phyloP scores from a whole-genome alignment of 2,329 filamentous ascomycete species.

The Neopestalotiopsis sp. region DNA sequence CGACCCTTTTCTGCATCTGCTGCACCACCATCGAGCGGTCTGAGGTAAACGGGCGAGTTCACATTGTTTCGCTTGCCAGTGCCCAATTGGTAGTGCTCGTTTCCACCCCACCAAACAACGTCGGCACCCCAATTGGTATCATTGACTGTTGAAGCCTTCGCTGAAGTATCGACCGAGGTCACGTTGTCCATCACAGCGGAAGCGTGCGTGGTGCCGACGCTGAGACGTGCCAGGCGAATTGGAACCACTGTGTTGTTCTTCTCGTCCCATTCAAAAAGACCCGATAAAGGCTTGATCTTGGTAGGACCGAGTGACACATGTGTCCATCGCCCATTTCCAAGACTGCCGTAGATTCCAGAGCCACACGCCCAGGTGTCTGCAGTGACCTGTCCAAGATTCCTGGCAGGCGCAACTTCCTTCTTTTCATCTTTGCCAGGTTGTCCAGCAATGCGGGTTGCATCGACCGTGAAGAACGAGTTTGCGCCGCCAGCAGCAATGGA shows the following conservation, averaged over 20 bases:
- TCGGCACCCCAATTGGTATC: slow-evolving; percentile 90
- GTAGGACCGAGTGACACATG: slow-evolving; percentile 79
- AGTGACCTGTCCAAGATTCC: slow-evolving; percentile 60
- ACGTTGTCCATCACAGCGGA: slow-evolving; percentile 85
- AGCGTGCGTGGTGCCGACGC: slow-evolving; percentile 79
- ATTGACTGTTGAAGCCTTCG: slow-evolving; percentile 54
- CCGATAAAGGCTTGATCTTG: slow-evolving; percentile 83
- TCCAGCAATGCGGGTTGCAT: slow-evolving; percentile 66
- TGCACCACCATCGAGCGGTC: slow-evolving; percentile 67
- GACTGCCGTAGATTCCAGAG: slow-evolving; percentile 79
- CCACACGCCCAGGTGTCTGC: slow-evolving; percentile 88
- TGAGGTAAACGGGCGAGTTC: slow-evolving; percentile 77
- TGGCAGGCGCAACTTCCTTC: slow-evolving; percentile 44
- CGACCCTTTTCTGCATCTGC: slow-evolving; percentile 66
- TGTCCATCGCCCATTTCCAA: slow-evolving; percentile 89
- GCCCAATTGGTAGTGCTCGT: slow-evolving; percentile 91
- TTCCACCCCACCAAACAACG: slow-evolving; percentile 92
- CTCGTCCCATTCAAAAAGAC: slow-evolving; percentile 88
- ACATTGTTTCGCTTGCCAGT: slow-evolving; percentile 87
- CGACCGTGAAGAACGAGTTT: slow-evolving; percentile 87
- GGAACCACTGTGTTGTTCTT: slow-evolving; percentile 68
- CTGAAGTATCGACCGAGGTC: slow-evolving; percentile 64
- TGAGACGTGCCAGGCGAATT: slow-evolving; percentile 76
- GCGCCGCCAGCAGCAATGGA: slow-evolving; percentile 82
- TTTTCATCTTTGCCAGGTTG: slow-evolving; percentile 32